Percentiles rank a stretch among this genome's conserved stretches.
Evolutionary conservation across 2,329 filamentous ascomycete genomes (phyloP).

Genomic region (Sporothrix luriei): DNA sequence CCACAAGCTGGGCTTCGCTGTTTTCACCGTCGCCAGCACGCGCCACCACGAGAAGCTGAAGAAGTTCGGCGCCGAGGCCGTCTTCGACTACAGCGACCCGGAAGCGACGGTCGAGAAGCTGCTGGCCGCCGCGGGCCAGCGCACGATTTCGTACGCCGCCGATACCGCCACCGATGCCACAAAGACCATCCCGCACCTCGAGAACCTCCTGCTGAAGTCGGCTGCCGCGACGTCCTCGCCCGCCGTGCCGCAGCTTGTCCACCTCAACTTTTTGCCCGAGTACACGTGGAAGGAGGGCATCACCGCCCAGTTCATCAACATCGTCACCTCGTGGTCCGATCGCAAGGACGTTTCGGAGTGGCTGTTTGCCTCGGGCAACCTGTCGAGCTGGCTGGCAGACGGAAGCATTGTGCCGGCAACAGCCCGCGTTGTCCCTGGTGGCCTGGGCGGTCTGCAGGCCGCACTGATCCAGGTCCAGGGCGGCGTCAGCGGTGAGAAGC

Average conservation of each 20-base stretch:
- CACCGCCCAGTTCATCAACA: neutral
- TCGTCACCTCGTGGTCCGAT: neutral
- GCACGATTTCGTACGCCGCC: neutral
- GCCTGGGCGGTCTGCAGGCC: slow-evolving; percentile 1
- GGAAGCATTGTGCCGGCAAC: neutral
- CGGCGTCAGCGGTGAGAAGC: slow-evolving; percentile 8
- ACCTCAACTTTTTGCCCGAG: neutral
- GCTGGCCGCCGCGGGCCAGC: neutral
- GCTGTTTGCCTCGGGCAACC: slow-evolving; percentile 7
- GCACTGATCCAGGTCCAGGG: neutral
- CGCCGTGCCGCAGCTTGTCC: neutral
- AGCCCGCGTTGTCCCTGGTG: neutral
- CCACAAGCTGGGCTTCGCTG: slow-evolving; percentile 27
- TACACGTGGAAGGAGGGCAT: slow-evolving; percentile 4
- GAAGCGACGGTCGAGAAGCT: neutral
- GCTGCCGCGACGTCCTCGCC: neutral
- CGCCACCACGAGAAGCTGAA: slow-evolving; percentile 30
- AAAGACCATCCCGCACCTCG: neutral
- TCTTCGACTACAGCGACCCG: slow-evolving; percentile 30
- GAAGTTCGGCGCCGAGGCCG: slow-evolving; percentile 25
- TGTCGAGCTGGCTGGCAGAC: slow-evolving; percentile 2
- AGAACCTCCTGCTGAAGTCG: neutral
- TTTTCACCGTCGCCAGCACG: slow-evolving; percentile 29
- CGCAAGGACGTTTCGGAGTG: slow-evolving; percentile 5
- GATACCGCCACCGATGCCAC: neutral